These are phyloP conservation scores for Ambrosia hybrid DNA, from an alignment of 140 eudicot species.

Conservation along the genomic window DNA sequence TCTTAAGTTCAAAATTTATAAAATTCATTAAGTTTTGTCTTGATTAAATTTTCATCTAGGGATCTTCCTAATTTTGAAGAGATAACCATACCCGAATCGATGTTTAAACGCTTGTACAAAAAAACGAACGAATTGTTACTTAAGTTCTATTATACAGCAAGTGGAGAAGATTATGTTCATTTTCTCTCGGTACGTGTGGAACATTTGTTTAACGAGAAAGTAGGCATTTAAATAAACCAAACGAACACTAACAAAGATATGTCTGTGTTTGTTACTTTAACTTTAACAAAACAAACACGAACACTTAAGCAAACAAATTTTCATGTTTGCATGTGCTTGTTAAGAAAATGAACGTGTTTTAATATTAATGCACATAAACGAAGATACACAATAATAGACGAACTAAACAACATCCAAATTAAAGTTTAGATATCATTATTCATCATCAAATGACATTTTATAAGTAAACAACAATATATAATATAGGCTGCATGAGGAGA, in stretches of 20 bases:
- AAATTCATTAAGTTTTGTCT: neutral
- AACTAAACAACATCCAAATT: too few relatives aligned
- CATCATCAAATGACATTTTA: too few relatives aligned
- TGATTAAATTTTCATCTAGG: constrained; percentile 33
- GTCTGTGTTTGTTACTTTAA: neutral
- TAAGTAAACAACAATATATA: neutral
- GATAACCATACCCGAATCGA: constrained; percentile 61
- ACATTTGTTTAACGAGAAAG: neutral
- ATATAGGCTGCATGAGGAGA: neutral
- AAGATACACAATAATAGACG: neutral
- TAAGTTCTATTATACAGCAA: constrained; percentile 54
- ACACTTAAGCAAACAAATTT: neutral
- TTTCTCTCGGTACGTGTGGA: constrained; percentile 54
- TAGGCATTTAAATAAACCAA: neutral
- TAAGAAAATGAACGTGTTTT: neutral
- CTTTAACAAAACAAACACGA: neutral
- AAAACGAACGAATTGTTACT: constrained; percentile 47
- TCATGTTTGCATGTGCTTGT: neutral
- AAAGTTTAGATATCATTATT: too few relatives aligned
- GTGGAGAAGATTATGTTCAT: constrained; percentile 60
- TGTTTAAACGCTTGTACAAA: constrained; percentile 50
- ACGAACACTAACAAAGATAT: too few relatives aligned
- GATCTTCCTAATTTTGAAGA: constrained; percentile 55
- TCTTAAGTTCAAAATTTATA: neutral
- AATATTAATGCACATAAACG: neutral